Percentiles rank a stretch among this genome's conserved stretches.
phyloP scores from a whole-genome alignment of 495 filamentous ascomycete genomes.

The Xylaria telfairii region DNA sequence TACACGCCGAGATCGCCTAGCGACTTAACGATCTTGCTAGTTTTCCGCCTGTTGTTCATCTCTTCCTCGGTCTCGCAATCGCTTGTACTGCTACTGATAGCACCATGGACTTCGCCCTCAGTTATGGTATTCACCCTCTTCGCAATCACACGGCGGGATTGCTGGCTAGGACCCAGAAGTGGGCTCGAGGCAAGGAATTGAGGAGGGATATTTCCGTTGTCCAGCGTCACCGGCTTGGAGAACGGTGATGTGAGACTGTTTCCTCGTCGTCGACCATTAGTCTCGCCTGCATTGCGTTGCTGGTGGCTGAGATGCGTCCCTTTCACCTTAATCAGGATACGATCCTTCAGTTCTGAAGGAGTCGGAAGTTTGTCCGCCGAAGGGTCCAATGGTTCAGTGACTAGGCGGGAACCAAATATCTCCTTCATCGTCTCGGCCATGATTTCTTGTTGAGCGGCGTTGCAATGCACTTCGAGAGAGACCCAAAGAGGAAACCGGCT shows the following conservation, averaged over 20 bases:
- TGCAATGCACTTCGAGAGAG: conserved; percentile 95
- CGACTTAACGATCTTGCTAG: conserved; percentile 83
- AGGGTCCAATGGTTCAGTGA: conserved; percentile 73
- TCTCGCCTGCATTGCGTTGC: conserved; percentile 44
- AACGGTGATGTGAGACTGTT: conserved; percentile 83
- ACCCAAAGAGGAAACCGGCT: conserved; percentile 87
- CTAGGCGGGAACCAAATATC: conserved; percentile 76
- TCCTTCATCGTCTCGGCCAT: conserved; percentile 93
- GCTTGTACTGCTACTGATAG: conserved; percentile 59
- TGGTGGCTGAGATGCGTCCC: conserved; percentile 55
- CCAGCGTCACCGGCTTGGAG: conserved; percentile 60
- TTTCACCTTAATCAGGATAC: conserved; percentile 94
- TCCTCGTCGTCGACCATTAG: conserved; percentile 65
- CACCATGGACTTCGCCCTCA: conserved; percentile 57
- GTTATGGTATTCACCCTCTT: conserved; percentile 55
- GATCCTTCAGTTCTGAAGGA: conserved; percentile 80
- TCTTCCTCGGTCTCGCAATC: conserved; percentile 65
- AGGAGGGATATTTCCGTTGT: conserved; percentile 58
- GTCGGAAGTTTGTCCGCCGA: conserved; percentile 74
- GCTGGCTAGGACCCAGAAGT: conserved; percentile 47
- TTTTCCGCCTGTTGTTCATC: conserved; percentile 65
- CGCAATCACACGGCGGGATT: conserved; percentile 37
- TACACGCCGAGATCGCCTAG: conserved; percentile 90
- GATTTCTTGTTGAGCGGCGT: conserved; percentile 74
- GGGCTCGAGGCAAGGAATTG: conserved; percentile 66